These are phyloP conservation scores for Lithocarpus polystachyus DNA, from an alignment of 306 rosid genomes.

Conservation along the genomic window DNA sequence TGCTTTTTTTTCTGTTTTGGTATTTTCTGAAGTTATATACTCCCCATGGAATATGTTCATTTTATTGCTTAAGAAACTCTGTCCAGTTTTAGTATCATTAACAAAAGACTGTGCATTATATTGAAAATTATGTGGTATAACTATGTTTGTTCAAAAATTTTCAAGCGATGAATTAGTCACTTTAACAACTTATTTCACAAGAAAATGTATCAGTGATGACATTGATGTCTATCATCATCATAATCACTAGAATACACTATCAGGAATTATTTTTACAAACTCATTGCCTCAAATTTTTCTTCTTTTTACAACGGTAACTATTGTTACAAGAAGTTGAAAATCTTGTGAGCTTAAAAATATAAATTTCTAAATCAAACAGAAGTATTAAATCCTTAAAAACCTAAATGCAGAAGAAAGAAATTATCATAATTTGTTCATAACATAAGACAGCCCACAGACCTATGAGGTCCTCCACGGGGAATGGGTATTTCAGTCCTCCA, in stretches of 20 bases:
- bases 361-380: neutral
- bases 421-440: constrained; percentile 7
- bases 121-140: too few species aligned
- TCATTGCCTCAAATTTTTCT: neutral
- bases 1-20: neutral
- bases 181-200: neutral
- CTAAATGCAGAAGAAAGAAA: neutral
- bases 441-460: constrained; percentile 40
- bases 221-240: neutral
- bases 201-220: neutral
- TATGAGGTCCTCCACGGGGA: constrained; percentile 98
- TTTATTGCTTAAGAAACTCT: neutral
- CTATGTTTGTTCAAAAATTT: neutral
- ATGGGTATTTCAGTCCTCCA: constrained; percentile 85
- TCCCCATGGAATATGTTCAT: neutral
- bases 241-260: neutral
- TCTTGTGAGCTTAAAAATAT: neutral
- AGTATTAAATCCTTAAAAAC: constrained; percentile 3
- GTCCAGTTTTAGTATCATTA: neutral
- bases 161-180: neutral
- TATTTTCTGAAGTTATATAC: neutral
- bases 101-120: neutral
- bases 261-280: neutral
- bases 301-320: neutral
- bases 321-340: neutral